Conservation (phyloP, 768 basidiomycete genomes). For the Rhizopogon vesiculosus region DNA sequence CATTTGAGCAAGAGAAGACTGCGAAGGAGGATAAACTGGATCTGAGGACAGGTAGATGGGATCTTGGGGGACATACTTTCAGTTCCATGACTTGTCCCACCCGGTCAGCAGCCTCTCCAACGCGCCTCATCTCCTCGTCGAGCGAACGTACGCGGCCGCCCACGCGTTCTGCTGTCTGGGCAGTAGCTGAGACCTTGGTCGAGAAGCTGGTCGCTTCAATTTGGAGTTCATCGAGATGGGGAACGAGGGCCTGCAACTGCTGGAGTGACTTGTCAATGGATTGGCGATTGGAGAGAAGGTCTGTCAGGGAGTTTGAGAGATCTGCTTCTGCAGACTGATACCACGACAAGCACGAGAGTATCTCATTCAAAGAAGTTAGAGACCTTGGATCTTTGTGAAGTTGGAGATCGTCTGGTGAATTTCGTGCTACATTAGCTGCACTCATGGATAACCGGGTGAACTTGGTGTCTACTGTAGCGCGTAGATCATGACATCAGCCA, state of each 20-base stretch:
- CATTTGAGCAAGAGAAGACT: conserved; percentile 61
- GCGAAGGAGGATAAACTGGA: conserved; percentile 24
- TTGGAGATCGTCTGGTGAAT: background rate
- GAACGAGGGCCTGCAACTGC: conserved; percentile 55
- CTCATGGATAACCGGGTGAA: conserved; percentile 7
- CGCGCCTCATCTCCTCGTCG: conserved; percentile 90
- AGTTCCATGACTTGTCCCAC: conserved; percentile 94
- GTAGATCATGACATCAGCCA: too few species aligned
- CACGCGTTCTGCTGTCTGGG: conserved; percentile 79
- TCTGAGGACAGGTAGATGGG: conserved; percentile 28
- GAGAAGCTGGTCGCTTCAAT: conserved; percentile 52
- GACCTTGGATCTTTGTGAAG: conserved; percentile 23
- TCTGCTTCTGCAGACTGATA: conserved; percentile 76
- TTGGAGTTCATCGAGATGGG: conserved; percentile 59
- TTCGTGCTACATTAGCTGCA: background rate
- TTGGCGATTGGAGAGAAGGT: conserved; percentile 62
- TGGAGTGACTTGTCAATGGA: conserved; percentile 60
- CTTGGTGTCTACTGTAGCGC: too few species aligned
- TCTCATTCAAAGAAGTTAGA: conserved; percentile 62
- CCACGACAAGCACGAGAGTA: conserved; percentile 68
- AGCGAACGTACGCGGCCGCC: conserved; percentile 86
- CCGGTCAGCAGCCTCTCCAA: conserved; percentile 86
- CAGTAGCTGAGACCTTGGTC: conserved; percentile 63
- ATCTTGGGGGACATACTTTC: conserved; percentile 51
- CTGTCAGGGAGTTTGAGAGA: conserved; percentile 67